Percentiles rank a stretch among this genome's conserved stretches.
Conservation (phyloP, 23 red algal species). For the Cyanidium caldarium region DNA sequence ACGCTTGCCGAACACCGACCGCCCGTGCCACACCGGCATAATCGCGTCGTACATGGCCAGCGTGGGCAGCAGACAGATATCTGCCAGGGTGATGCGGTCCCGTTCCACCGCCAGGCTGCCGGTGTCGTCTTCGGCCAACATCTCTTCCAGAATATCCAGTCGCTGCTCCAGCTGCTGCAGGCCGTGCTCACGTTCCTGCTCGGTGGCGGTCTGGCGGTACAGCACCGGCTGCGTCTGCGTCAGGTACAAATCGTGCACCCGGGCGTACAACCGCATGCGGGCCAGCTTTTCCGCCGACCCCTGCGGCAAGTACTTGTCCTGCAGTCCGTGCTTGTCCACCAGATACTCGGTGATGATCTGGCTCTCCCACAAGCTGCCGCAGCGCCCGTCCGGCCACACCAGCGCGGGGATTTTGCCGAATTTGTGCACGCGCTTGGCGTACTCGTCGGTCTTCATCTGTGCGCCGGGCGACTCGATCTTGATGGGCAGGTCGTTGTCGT, state of each 20-base stretch:
- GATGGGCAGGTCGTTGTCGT: slow-evolving; percentile 16
- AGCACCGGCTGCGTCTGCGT: slow-evolving; percentile 2
- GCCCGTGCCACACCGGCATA: slow-evolving; percentile 4
- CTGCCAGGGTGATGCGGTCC: slow-evolving; percentile 8
- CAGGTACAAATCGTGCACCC: slow-evolving; percentile 12
- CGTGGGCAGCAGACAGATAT: slow-evolving; percentile 10
- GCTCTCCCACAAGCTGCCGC: slow-evolving; percentile 6
- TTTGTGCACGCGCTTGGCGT: slow-evolving; percentile 3
- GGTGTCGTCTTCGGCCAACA: background rate
- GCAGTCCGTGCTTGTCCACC: slow-evolving; percentile 8
- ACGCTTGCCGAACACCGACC: slow-evolving; percentile 6
- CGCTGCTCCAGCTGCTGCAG: background rate
- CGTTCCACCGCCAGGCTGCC: background rate
- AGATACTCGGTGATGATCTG: slow-evolving; percentile 20
- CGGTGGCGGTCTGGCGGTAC: background rate
- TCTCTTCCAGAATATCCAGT: background rate
- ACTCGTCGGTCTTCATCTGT: slow-evolving; percentile 14
- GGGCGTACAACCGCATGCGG: background rate
- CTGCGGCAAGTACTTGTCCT: background rate
- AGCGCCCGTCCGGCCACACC: background rate
- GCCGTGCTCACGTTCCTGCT: background rate
- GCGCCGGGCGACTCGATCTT: slow-evolving; percentile 8
- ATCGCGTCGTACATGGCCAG: slow-evolving; percentile 11
- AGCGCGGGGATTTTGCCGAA: slow-evolving; percentile 16
- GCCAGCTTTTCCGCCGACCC: slow-evolving; percentile 10